Base-by-base conservation (phyloP, 192 early-diverging fungal species). In the Backusella sp. region DNA sequence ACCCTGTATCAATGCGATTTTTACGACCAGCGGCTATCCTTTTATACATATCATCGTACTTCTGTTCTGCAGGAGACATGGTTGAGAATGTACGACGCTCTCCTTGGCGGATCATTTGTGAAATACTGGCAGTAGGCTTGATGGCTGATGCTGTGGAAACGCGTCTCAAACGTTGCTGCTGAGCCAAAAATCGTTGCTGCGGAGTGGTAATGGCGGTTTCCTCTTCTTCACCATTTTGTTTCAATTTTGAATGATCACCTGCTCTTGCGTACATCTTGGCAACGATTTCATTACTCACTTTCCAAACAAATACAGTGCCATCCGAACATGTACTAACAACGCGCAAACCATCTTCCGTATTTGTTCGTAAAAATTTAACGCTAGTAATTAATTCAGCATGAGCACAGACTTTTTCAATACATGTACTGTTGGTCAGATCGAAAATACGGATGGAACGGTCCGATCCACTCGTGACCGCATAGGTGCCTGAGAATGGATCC, bases 271-370 rank as follows among this genome's bases (percentile, higher is more conserved):
- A 39, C 77, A 79, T 79, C 36, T 73, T 71, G 0, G 74, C 66
- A 30, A 76, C 32, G 5, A 93, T 37, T 12, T 90, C 84, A 26
- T 83, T 76, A 6, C 85, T 82, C 6, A 94, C 66, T 59, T 82
- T 84, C 94, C 94, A 95, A 1, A 95, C 85, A 79, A 95, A 88
- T 14, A 95, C 82, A 30, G 89, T 93, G 9, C 93, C 93, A 74
- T 95, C 93, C 0, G 88, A 89, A 66, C 88, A 87, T 17, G 93
- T 94, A 1, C 90, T 90, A 35, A 93, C 79, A 7, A 95, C 73
- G 11, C 88, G 80, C 9, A 83, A 52, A 3, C 67, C 42, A 28
- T 77, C 67, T 28, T 62, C 56, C 0, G 68, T 68, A 17, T 37
- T 14, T 17, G 71, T 69, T 49, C 52, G 32, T 34, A 83, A 17